Evolutionary conservation across 1,284 basidiomycete species (phyloP).

Genomic region (Cryptococcus sp.): DNA sequence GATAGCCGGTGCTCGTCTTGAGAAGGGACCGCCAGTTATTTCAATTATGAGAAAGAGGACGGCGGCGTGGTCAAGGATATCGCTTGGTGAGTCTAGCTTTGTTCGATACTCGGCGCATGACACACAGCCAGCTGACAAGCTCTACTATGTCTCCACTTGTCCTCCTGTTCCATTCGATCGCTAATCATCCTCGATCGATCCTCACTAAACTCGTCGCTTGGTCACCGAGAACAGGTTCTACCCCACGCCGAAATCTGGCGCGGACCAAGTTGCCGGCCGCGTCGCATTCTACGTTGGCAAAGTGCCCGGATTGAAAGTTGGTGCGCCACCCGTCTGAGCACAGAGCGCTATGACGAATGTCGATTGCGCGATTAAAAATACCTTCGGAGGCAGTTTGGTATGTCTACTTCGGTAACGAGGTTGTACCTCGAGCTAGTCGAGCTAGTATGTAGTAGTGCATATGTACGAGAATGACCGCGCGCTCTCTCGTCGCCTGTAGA

Average conservation of each 20-base stretch:
- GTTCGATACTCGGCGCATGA: neutral
- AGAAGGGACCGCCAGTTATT: constrained; percentile 42
- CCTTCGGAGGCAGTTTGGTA: too few relatives aligned
- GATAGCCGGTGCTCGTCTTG: neutral
- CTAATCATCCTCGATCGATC: neutral
- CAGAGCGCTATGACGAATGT: too few relatives aligned
- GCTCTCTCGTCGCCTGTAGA: too few relatives aligned
- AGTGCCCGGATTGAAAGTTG: constrained; percentile 36
- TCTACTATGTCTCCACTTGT: neutral
- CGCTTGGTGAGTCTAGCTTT: constrained; percentile 35
- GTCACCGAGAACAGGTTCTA: constrained; percentile 37
- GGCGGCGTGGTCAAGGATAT: constrained; percentile 45
- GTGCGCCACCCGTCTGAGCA: constrained; percentile 30
- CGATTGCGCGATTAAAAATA: too few relatives aligned
- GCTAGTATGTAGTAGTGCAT: too few relatives aligned
- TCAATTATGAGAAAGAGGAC: constrained; percentile 40
- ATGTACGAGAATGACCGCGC: too few relatives aligned
- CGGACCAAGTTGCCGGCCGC: constrained; percentile 39
- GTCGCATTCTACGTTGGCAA: constrained; percentile 48
- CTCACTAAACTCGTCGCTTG: neutral
- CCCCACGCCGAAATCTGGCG: constrained; percentile 39
- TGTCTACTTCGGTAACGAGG: neutral
- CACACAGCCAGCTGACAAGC: neutral
- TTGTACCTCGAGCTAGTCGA: too few relatives aligned
- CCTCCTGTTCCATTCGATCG: neutral